Conservation (phyloP, 768 basidiomycete species). For the Pleurotus tuoliensis region DNA sequence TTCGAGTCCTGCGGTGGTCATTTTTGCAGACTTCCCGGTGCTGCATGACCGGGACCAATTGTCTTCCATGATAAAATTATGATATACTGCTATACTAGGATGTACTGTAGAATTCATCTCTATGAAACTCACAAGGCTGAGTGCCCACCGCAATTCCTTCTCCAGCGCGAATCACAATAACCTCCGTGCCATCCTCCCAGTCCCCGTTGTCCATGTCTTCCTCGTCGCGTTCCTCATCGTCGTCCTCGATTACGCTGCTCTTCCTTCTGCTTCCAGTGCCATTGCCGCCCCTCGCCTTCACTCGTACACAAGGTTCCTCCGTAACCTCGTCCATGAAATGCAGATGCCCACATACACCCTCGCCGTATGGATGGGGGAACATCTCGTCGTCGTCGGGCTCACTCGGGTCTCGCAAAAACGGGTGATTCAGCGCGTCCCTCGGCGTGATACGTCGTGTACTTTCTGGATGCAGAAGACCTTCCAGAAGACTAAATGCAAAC, state of each 20-base stretch:
- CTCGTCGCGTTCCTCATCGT: constrained; percentile 22
- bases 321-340: constrained; percentile 60
- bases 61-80: not conserved
- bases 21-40: constrained; percentile 13
- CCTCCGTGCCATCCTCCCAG: constrained; percentile 15
- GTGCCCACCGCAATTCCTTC: constrained; percentile 59
- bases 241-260: constrained; percentile 13
- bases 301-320: constrained; percentile 48
- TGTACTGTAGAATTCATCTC: constrained; percentile 17
- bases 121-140: constrained; percentile 62
- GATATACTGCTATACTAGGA: not conserved
- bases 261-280: constrained; percentile 13
- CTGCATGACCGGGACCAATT: not conserved
- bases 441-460: constrained; percentile 77
- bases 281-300: constrained; percentile 31
- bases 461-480: constrained; percentile 71
- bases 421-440: constrained; percentile 69
- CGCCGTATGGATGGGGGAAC: constrained; percentile 65
- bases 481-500: constrained; percentile 71
- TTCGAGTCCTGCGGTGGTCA: constrained; percentile 95
- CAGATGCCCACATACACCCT: constrained; percentile 59
- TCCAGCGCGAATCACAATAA: constrained; percentile 31
- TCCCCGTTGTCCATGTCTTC: constrained; percentile 11
- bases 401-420: constrained; percentile 56
- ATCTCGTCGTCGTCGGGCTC: constrained; percentile 58